Evolutionary conservation across 805 yeast genomes (phyloP), one percentile per base, ranked within the genome.

Genomic region (Pichia gijzeniarum): DNA sequence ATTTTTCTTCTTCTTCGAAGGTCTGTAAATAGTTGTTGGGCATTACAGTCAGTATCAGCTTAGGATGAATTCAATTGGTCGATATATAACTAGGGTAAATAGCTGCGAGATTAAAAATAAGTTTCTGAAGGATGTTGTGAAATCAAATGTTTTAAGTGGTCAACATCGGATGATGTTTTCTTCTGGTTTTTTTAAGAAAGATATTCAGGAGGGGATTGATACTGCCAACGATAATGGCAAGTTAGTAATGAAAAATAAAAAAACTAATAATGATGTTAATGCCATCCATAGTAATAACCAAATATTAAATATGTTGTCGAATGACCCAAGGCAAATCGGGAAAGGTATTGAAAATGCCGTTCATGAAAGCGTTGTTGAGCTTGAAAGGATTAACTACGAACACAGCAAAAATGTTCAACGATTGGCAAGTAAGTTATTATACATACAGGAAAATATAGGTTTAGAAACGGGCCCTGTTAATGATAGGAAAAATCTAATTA

Each of bases 381-480:
- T 57, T 16, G 51, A 54, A 34, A 40, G 20, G 3, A 17, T 51
- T 12, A 45, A 43, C 14, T 14, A 16, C 0, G 21, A 45, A 8
- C 50, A 53, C 21, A 41, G 44, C 5, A n/a, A n/a, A 1, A 55
- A 55, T 36, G 35, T 53, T 14, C 33, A 22, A 10, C 40, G 38
- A n/a, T 33, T 56, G 4, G 45, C 47, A 7, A 34, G 42, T 9
- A 45, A 51, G 17, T 40, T 58, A 28, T 40, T 40, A 6, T 56
- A 49, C 34, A 21, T 55, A 10, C 47, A 54, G 35, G 47, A 55
- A 25, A 45, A 47, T 12, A 49, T 53, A 21, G 53, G 53, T 14
- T 19, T 48, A 27, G 10, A 18, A 20, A 20, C 39, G 12, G 12
- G 35, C 21, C 33, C 13, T 13, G 18, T n/a, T 18, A 28, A 35